Percentiles rank a stretch among this genome's conserved stretches.
Conservation (phyloP, 495 filamentous ascomycete species). For the Talaromyces proteolyticus region DNA sequence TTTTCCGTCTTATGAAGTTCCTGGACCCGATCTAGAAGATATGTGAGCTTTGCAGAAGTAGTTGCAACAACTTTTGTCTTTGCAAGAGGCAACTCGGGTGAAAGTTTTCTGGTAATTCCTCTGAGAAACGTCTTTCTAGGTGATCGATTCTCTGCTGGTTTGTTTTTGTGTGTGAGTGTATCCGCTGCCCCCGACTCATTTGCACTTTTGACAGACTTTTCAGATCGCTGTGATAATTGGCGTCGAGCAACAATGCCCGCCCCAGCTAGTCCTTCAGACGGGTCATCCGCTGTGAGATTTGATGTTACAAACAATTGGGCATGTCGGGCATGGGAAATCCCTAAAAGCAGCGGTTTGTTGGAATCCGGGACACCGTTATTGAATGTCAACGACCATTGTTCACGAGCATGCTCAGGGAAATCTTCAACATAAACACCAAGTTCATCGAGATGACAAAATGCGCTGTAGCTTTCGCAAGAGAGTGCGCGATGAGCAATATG, state of each 20-base stretch:
- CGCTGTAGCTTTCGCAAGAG: slow-evolving; percentile 53
- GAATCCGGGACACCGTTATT: slow-evolving; percentile 12
- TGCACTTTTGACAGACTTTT: slow-evolving; percentile 3
- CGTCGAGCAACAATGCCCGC: slow-evolving; percentile 37
- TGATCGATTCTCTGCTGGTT: slow-evolving; percentile 19
- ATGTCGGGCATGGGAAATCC: slow-evolving; percentile 48
- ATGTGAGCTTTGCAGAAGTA: slow-evolving; percentile 81
- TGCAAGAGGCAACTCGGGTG: slow-evolving; percentile 47
- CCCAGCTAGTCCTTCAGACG: slow-evolving; percentile 43
- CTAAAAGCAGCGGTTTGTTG: slow-evolving; percentile 36
- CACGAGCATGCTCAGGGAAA: slow-evolving; percentile 48
- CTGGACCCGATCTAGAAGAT: slow-evolving; percentile 67
- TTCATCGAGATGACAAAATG: slow-evolving; percentile 65
- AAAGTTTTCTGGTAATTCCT: slow-evolving; percentile 26
- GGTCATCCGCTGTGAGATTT: slow-evolving; percentile 40
- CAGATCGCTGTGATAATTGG: slow-evolving; percentile 20
- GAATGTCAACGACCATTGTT: slow-evolving; percentile 59
- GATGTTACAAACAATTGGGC: slow-evolving; percentile 56
- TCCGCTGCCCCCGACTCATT: slow-evolving; percentile 4
- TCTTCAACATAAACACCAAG: slow-evolving; percentile 64
- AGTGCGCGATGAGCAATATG: slow-evolving; percentile 53
- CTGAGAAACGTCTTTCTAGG: slow-evolving; percentile 29
- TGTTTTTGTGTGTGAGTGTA: slow-evolving; percentile 13
- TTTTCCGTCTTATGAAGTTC: slow-evolving; percentile 67
- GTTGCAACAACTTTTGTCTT: slow-evolving; percentile 67